Evolutionary conservation across 352 stramenopile species (phyloP).

Genomic region (Phytopythium ostracodes): DNA sequence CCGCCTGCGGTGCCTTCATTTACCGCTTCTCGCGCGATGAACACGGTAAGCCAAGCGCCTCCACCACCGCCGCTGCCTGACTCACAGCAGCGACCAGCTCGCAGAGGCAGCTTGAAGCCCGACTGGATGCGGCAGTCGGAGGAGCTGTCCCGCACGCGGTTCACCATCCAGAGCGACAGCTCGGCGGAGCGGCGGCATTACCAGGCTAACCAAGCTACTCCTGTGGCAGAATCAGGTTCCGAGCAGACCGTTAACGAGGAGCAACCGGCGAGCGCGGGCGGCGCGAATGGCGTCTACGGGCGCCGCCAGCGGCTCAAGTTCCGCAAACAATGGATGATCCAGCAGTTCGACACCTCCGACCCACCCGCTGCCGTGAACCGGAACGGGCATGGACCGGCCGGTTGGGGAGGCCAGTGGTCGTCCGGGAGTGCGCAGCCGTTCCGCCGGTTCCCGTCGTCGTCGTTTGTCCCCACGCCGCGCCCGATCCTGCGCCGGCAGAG

Average conservation of each 20-base stretch:
- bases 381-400: constrained; percentile 16
- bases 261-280: constrained; percentile 33
- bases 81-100: neutral
- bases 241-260: constrained; percentile 17
- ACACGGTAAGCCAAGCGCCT: neutral
- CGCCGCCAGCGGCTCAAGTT: constrained; percentile 57
- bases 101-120: constrained; percentile 48
- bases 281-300: constrained; percentile 53
- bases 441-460: constrained; percentile 13
- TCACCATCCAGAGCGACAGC: constrained; percentile 52
- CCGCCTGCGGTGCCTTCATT: constrained; percentile 9
- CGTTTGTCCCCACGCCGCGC: constrained; percentile 13
- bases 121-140: constrained; percentile 72
- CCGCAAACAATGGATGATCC: constrained; percentile 45
- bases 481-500: constrained; percentile 50
- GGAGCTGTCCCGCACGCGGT: constrained; percentile 50
- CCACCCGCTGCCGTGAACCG: constrained; percentile 17
- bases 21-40: constrained; percentile 5
- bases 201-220: constrained; percentile 10
- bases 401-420: neutral
- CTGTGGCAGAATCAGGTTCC: neutral
- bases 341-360: constrained; percentile 40
- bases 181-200: constrained; percentile 12
- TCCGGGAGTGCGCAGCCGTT: constrained; percentile 9
- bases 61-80: constrained; percentile 6